These are phyloP conservation scores for Umbilicaria muhlenbergii DNA, from an alignment of 495 filamentous ascomycete genomes.

Conservation along the genomic window DNA sequence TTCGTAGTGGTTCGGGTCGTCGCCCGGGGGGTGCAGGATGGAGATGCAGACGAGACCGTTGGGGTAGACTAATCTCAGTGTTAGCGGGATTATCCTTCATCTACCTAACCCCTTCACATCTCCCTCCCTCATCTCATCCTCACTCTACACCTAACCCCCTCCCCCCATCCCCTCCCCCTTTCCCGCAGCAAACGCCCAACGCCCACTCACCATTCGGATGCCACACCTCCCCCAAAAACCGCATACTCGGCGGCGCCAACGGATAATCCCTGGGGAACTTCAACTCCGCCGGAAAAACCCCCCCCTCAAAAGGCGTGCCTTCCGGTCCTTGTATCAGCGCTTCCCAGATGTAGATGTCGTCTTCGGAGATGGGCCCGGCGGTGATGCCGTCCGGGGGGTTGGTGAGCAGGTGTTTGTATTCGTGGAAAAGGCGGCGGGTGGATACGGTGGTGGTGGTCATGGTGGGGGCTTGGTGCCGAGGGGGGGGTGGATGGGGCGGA, in stretches of 20 bases:
- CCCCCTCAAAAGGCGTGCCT: slow-evolving; percentile 89
- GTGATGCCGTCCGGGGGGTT: slow-evolving; percentile 89
- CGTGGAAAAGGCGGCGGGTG: slow-evolving; percentile 88
- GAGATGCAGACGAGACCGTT: slow-evolving; percentile 90
- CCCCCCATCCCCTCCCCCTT: too few relatives aligned
- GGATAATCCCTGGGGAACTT: slow-evolving; percentile 96
- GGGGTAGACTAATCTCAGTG: slow-evolving; percentile 53
- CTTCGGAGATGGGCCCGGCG: slow-evolving; percentile 83
- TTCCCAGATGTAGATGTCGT: slow-evolving; percentile 95
- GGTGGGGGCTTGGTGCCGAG: too few relatives aligned
- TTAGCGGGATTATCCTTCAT: too few relatives aligned
- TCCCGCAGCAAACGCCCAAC: not conserved
- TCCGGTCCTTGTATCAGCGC: slow-evolving; percentile 90
- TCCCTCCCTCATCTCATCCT: too few relatives aligned
- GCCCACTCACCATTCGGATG: slow-evolving; percentile 75
- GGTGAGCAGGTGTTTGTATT: slow-evolving; percentile 77
- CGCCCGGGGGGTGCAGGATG: slow-evolving; percentile 94
- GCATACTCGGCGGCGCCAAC: slow-evolving; percentile 84
- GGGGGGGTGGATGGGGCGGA: not conserved
- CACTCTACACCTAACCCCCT: too few relatives aligned
- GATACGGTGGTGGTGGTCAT: slow-evolving; percentile 54
- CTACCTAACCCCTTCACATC: too few relatives aligned
- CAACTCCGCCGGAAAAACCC: slow-evolving; percentile 84
- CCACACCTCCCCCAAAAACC: slow-evolving; percentile 81
- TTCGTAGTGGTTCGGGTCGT: slow-evolving; percentile 98